Evolutionary conservation across 73 alveolate genomes (phyloP).

Genomic region (Paramecium bursaria): DNA sequence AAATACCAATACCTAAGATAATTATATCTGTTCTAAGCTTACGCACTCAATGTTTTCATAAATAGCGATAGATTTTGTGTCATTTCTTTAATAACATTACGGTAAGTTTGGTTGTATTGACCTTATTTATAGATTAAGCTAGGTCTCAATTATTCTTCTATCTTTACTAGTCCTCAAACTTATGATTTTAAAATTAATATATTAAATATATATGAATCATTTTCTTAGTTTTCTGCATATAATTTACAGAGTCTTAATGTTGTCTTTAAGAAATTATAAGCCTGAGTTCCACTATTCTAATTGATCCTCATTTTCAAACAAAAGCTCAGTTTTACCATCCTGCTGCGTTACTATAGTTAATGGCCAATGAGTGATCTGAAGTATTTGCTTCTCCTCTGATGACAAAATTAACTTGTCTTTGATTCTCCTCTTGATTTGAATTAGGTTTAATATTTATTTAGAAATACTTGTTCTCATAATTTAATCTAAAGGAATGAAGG

Average conservation of each 20-base stretch:
- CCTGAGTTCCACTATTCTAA: constrained; percentile 47
- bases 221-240: constrained; percentile 20
- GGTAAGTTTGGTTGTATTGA: no score
- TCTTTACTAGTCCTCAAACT: no score
- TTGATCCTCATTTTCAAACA: constrained; percentile 38
- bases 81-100: no score
- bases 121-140: no score
- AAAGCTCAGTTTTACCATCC: constrained; percentile 45
- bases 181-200: no score
- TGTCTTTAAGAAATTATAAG: constrained; percentile 35
- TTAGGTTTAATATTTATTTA: background rate
- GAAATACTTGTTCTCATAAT: constrained; percentile 47
- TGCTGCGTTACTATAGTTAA: constrained; percentile 35
- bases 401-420: constrained; percentile 1
- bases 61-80: no score
- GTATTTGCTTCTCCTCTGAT: constrained; percentile 26
- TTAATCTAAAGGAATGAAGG: background rate
- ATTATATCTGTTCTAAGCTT: no score
- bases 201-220: constrained; percentile 5
- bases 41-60: no score
- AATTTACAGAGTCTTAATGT: constrained; percentile 33
- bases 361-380: constrained; percentile 36
- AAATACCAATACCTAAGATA: no score
- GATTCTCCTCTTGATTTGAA: constrained; percentile 1
- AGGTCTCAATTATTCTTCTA: no score